phyloP scores from a whole-genome alignment of 1,284 basidiomycete species.

The Trametes polyzona region DNA sequence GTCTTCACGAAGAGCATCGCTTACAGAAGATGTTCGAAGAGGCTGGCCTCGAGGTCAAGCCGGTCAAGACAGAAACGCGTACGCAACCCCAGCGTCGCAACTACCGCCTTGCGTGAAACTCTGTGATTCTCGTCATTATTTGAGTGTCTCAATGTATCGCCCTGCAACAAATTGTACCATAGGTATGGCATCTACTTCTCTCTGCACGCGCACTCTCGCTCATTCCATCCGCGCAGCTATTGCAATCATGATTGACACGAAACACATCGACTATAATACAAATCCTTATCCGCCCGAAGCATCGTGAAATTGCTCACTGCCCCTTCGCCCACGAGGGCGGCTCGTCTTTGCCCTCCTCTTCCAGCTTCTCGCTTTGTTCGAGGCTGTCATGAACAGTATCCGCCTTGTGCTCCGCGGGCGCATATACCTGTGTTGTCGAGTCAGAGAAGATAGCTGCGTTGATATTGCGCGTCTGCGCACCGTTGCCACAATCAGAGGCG shows the following conservation, averaged over 20 bases:
- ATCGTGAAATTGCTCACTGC: neutral
- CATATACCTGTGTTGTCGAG: constrained; percentile 29
- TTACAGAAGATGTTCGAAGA: constrained; percentile 50
- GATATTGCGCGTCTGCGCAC: constrained; percentile 14
- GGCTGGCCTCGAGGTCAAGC: constrained; percentile 43
- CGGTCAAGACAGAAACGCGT: neutral
- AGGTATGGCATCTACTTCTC: too few species aligned
- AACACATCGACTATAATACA: neutral
- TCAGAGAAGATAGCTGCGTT: neutral
- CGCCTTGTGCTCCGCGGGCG: constrained; percentile 39
- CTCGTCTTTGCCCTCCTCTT: constrained; percentile 37
- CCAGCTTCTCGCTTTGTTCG: constrained; percentile 35
- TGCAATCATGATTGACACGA: too few species aligned
- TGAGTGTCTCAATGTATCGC: neutral
- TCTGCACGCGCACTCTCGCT: too few species aligned
- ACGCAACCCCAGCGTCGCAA: neutral
- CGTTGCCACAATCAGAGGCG: constrained; percentile 35
- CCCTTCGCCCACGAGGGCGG: constrained; percentile 35
- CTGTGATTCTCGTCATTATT: neutral
- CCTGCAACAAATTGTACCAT: neutral
- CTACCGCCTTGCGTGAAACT: neutral
- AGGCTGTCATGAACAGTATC: constrained; percentile 35
- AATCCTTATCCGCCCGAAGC: too few species aligned
- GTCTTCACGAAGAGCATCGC: constrained; percentile 50
- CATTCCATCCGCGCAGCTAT: too few species aligned